Evolutionary conservation across 108 stramenopile genomes (phyloP).

Genomic region (Skeletonema grethae): DNA sequence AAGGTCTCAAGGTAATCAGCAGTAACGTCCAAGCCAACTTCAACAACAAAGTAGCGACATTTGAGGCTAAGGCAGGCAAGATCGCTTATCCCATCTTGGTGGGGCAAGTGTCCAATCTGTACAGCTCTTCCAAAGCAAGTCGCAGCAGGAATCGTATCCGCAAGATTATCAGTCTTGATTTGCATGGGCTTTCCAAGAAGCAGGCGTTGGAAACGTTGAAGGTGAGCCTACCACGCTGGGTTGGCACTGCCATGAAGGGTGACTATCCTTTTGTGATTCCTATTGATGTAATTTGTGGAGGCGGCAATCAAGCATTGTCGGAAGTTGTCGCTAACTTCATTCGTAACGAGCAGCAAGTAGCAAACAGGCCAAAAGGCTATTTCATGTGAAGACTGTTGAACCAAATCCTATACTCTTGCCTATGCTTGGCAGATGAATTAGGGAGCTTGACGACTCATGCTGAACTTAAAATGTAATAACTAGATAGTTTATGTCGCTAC

Average conservation of each 20-base stretch:
- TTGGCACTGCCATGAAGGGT: background rate
- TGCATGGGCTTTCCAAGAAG: slow-evolving; percentile 3
- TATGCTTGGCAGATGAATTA: too few species aligned
- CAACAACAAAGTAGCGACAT: background rate
- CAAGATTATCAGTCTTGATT: slow-evolving; percentile 4
- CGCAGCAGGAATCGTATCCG: background rate
- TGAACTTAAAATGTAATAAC: background rate
- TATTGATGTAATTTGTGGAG: too few species aligned
- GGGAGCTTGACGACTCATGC: too few species aligned
- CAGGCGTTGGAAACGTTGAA: background rate
- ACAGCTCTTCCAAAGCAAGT: background rate
- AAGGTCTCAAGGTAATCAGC: background rate
- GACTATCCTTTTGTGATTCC: background rate
- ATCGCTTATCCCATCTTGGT: background rate
- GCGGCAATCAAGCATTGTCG: too few species aligned
- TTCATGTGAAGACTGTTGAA: too few species aligned
- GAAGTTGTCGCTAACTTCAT: background rate
- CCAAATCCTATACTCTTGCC: background rate
- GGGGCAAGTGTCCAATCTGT: background rate
- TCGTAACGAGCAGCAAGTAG: background rate
- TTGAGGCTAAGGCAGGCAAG: background rate
- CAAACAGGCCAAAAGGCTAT: background rate
- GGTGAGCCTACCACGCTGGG: background rate
- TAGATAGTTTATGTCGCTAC: too few species aligned
- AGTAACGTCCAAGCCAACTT: background rate